A percentile compares a stretch with the other conserved stretches of the same genome.
Evolutionary conservation across 331 rosid genomes (phyloP).

Genomic region (Erythrophleum ivorense): DNA sequence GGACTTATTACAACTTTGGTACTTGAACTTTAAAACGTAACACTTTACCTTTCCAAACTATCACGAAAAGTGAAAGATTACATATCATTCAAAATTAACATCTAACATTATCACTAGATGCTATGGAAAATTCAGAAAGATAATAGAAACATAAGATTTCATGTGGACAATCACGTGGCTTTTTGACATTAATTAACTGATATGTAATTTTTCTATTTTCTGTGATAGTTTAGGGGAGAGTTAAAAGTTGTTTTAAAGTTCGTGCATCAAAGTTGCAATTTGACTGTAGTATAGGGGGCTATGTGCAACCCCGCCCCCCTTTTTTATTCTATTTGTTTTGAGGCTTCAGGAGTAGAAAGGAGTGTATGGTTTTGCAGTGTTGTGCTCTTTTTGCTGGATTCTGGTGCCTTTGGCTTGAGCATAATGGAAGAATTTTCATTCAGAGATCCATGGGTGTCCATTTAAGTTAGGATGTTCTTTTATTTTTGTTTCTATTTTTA

Average conservation of each 20-base stretch:
- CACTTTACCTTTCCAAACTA: background rate
- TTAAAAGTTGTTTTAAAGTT: too few species aligned
- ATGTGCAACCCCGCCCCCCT: too few species aligned
- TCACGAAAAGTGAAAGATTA: background rate
- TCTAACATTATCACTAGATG: background rate
- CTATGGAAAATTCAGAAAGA: background rate
- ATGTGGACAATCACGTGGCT: background rate
- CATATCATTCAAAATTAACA: background rate
- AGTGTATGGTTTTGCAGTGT: too few species aligned
- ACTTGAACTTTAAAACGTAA: background rate
- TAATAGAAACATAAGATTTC: background rate
- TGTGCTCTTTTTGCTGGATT: too few species aligned
- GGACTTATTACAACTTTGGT: background rate
- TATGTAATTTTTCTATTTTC: background rate
- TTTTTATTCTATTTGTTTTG: too few species aligned
- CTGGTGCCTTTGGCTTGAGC: too few species aligned
- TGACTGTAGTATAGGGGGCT: too few species aligned
- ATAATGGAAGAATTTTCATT: too few species aligned
- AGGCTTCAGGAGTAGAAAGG: too few species aligned
- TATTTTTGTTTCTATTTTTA: constrained; percentile 3
- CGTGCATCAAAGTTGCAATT: too few species aligned
- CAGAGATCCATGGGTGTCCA: too few species aligned
- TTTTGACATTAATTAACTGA: background rate
- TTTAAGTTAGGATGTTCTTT: background rate
- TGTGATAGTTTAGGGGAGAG: too few species aligned